These are phyloP conservation scores for Alectoria sarmentosa DNA, from an alignment of 495 filamentous ascomycete species.

Conservation along the genomic window DNA sequence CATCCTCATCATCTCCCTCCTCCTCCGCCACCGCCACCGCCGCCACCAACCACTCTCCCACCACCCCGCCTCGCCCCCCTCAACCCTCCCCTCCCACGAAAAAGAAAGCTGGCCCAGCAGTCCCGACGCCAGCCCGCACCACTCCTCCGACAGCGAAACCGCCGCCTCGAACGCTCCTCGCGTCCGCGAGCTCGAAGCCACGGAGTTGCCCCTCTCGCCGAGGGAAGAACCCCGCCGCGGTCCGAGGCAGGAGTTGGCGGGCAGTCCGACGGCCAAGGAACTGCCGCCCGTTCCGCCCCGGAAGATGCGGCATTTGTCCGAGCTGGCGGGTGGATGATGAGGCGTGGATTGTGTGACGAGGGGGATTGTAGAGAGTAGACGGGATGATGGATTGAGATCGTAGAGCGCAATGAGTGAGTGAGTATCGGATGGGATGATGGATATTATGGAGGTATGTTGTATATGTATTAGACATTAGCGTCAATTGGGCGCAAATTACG, in stretches of 20 bases:
- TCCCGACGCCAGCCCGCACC: not conserved
- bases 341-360: not conserved
- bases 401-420: too few species aligned
- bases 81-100: not conserved
- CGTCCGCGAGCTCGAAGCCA: not conserved
- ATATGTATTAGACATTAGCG: too few species aligned
- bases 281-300: slow-evolving; percentile 2
- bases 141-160: not conserved
- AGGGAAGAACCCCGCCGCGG: not conserved
- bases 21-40: not conserved
- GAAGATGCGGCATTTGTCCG: slow-evolving; percentile 2
- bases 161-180: not conserved
- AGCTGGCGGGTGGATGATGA: slow-evolving; percentile 4
- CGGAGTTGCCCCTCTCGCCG: not conserved
- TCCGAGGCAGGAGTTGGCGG: slow-evolving; percentile 9
- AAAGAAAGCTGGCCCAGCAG: slow-evolving; percentile 10
- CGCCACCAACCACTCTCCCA: not conserved
- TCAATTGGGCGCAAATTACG: too few species aligned
- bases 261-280: slow-evolving; percentile 10
- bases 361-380: too few species aligned
- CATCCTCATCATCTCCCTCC: slow-evolving; percentile 2
- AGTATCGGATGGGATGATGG: too few species aligned
- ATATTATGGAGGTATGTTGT: too few species aligned
- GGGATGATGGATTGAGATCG: too few species aligned
- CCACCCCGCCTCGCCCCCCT: not conserved